These are phyloP conservation scores for Iris macrosiphon DNA, from an alignment of 106 monocot genomes.

Conservation along the genomic window DNA sequence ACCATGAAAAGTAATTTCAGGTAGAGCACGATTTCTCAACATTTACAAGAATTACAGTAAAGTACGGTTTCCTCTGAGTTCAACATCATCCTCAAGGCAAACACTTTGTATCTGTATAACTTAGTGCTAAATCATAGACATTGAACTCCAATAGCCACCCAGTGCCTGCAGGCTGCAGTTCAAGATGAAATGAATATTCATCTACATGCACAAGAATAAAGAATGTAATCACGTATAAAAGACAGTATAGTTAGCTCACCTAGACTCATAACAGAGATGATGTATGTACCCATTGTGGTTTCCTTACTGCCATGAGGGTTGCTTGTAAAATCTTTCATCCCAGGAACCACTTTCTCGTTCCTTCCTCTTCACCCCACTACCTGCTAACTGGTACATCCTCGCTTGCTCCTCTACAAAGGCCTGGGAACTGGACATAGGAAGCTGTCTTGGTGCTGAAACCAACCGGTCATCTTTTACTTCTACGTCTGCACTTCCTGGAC, in stretches of 20 bases:
- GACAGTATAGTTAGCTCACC: slow-evolving; percentile 7
- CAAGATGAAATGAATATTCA: not conserved
- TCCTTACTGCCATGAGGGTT: slow-evolving; percentile 42
- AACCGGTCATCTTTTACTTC: slow-evolving; percentile 58
- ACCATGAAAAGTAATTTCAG: slow-evolving; percentile 12
- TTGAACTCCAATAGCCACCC: not conserved
- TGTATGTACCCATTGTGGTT: not conserved
- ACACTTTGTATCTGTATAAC: slow-evolving; percentile 10
- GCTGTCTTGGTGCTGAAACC: slow-evolving; percentile 34
- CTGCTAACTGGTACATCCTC: slow-evolving; percentile 44
- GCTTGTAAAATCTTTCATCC: slow-evolving; percentile 45
- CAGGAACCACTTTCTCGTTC: slow-evolving; percentile 64
- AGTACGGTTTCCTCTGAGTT: not conserved
- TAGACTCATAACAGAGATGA: not conserved
- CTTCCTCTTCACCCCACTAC: slow-evolving; percentile 43
- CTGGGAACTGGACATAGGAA: slow-evolving; percentile 35
- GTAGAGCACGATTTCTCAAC: slow-evolving; percentile 12
- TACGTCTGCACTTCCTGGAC: slow-evolving; percentile 52
- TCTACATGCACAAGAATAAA: slow-evolving; percentile 3
- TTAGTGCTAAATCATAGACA: not conserved
- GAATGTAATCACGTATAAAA: no score
- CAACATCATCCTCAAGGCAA: slow-evolving; percentile 17
- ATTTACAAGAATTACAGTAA: slow-evolving; percentile 26
- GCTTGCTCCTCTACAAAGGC: slow-evolving; percentile 58
- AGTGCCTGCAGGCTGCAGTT: slow-evolving; percentile 6